These are phyloP conservation scores for Venturia pyrina DNA, from an alignment of 2,329 filamentous ascomycete species.

Conservation along the genomic window DNA sequence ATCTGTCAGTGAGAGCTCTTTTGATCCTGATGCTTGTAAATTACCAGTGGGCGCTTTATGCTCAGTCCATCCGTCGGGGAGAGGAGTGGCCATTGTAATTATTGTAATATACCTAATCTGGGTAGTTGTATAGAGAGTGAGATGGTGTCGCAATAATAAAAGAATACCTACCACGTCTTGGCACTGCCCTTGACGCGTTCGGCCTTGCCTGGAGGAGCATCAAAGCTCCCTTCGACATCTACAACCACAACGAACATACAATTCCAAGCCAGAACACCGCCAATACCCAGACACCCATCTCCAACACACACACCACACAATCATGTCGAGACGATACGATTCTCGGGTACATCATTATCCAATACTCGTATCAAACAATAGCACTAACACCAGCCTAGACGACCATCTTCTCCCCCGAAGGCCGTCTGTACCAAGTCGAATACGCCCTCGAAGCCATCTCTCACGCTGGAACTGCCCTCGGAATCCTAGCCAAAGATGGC, in stretches of 20 bases:
- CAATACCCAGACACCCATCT: background rate
- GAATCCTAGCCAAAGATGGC: slow-evolving; percentile 94
- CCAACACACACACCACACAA: slow-evolving; percentile 16
- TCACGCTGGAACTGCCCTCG: slow-evolving; percentile 91
- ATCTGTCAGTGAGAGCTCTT: background rate
- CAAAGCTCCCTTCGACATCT: no score
- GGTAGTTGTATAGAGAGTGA: background rate
- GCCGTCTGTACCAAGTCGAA: slow-evolving; percentile 97
- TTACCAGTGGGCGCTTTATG: slow-evolving; percentile 73
- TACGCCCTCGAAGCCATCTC: slow-evolving; percentile 99
- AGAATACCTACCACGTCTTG: background rate
- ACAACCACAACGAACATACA: background rate
- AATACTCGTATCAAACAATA: slow-evolving; percentile 12
- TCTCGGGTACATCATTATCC: slow-evolving; percentile 61
- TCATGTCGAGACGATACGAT: slow-evolving; percentile 96
- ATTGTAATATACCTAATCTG: background rate
- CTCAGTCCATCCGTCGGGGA: slow-evolving; percentile 82
- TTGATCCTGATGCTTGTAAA: slow-evolving; percentile 14
- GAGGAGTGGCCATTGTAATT: slow-evolving; percentile 29
- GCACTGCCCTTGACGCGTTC: background rate
- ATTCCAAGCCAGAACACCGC: background rate
- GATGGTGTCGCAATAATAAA: background rate
- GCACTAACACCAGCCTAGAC: slow-evolving; percentile 48
- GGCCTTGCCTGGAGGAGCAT: background rate
- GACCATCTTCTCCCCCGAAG: slow-evolving; percentile 99